These are phyloP conservation scores for Saccharomycopsis phalli DNA, from an alignment of 1,139 yeast genomes.

Conservation along the genomic window DNA sequence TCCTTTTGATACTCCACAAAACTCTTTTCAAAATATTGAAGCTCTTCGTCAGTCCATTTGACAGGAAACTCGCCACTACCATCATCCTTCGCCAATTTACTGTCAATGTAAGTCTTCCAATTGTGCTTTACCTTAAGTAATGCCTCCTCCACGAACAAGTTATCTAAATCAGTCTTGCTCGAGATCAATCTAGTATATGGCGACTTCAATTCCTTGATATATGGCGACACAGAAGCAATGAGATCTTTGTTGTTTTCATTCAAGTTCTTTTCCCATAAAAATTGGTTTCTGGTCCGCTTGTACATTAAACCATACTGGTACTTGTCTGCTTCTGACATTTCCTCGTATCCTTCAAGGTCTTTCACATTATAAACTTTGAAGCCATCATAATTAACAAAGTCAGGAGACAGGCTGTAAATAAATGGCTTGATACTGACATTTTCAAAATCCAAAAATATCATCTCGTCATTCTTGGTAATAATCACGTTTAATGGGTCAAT, in stretches of 20 bases:
- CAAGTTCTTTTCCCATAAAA: slow-evolving; percentile 73
- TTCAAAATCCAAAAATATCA: slow-evolving; percentile 72
- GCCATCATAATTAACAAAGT: slow-evolving; percentile 79
- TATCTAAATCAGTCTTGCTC: slow-evolving; percentile 53
- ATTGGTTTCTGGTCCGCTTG: slow-evolving; percentile 84
- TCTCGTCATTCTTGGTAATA: slow-evolving; percentile 31
- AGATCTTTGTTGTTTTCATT: slow-evolving; percentile 55
- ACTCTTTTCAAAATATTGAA: slow-evolving; percentile 45
- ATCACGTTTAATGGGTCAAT: slow-evolving; percentile 85
- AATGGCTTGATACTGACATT: slow-evolving; percentile 74
- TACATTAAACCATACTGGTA: slow-evolving; percentile 80
- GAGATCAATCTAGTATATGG: slow-evolving; percentile 62
- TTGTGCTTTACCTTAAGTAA: slow-evolving; percentile 65
- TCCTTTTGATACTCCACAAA: slow-evolving; percentile 62
- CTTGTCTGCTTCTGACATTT: slow-evolving; percentile 62
- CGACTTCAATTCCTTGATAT: slow-evolving; percentile 55
- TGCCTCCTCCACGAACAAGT: slow-evolving; percentile 56
- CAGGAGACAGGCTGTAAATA: slow-evolving; percentile 66
- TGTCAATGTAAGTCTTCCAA: slow-evolving; percentile 64
- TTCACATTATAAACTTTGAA: slow-evolving; percentile 70
- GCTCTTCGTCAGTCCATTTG: slow-evolving; percentile 43
- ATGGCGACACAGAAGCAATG: slow-evolving; percentile 74
- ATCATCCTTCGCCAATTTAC: slow-evolving; percentile 38
- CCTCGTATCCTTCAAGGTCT: slow-evolving; percentile 61
- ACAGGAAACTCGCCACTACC: slow-evolving; percentile 51